Base-by-base conservation (phyloP, 192 early-diverging fungal genomes). In the Coemansia sp. region DNA sequence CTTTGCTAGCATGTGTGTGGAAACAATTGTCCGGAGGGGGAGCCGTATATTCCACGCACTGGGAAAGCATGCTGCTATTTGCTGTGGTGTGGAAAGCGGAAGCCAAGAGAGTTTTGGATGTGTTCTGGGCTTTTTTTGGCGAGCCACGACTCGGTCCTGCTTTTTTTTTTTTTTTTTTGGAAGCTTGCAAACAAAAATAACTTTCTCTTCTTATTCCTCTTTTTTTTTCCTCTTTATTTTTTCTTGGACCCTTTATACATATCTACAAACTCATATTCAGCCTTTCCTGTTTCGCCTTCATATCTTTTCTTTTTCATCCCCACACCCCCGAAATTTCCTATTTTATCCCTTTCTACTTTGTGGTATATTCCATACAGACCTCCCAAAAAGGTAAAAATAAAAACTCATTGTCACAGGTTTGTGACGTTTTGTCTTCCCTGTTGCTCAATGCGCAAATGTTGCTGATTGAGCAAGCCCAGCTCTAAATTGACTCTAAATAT, bases 81-180 rank as follows among this genome's bases (percentile, higher is more conserved):
- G 39, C 39, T 41, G 39, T 7, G 39, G 12, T n/a, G n/a, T n/a
- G n/a, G 1, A 41, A 41, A 11, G 6, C 30, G 30, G 30, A 12
- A 41, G 6, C 39, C 39, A 41, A 11, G 39, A 41, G 39, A 41
- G 39, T 5, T 12, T 41, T 5, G 6, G 6, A 41, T 11, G 39
- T 11, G 39, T 41, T 41, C 39, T 41, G 12, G 39, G 16, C 45
- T 48, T 49, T 49, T 49, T 5, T 51, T 55, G 52, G 33, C 64
- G 71, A 73, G 64, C 71, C 64, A 66, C 66, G 71, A 55, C 65
- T 73, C 71, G 46, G 35, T 41, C 52, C 44, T 18, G 44, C 9
- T 11, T 46, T n/a, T 53, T 68, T 68, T 60, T 53, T 68, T 68
- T 60, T 23, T 52, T 36, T 33, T n/a, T 14, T 14, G 12, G 39